A percentile compares a stretch with the other conserved stretches of the same genome.
Evolutionary conservation across 768 basidiomycete genomes (phyloP).

Genomic region (Gymnopilus dilepis): DNA sequence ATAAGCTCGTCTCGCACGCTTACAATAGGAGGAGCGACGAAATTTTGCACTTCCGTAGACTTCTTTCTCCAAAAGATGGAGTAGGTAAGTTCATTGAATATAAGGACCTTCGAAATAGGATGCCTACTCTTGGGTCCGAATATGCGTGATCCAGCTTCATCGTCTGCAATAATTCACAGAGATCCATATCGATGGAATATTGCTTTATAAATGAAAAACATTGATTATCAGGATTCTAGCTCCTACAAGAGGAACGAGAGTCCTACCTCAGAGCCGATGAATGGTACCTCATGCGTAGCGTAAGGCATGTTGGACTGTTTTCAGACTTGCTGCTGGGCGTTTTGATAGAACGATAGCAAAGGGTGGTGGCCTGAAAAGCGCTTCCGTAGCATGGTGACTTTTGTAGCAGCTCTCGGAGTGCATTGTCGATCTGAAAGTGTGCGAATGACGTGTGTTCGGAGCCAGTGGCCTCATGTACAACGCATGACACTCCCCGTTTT

Average conservation of each 20-base stretch:
- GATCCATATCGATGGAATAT: slow-evolving; percentile 46
- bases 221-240: not conserved
- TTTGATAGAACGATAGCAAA: not conserved
- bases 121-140: slow-evolving; percentile 36
- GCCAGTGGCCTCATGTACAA: slow-evolving; percentile 30
- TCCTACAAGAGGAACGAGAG: not conserved
- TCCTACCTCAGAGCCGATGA: slow-evolving; percentile 29
- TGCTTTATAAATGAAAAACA: slow-evolving; percentile 12
- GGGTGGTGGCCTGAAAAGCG: not conserved
- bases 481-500: slow-evolving; percentile 25
- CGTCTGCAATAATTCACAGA: slow-evolving; percentile 57
- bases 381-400: slow-evolving; percentile 13
- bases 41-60: slow-evolving; percentile 30
- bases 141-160: slow-evolving; percentile 48
- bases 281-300: slow-evolving; percentile 26
- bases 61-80: slow-evolving; percentile 48
- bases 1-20: slow-evolving; percentile 47
- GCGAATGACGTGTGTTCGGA: slow-evolving; percentile 19
- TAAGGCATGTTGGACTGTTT: slow-evolving; percentile 27
- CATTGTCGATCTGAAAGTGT: slow-evolving; percentile 19
- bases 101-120: not conserved
- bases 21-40: slow-evolving; percentile 17
- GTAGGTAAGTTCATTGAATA: slow-evolving; percentile 11
- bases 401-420: slow-evolving; percentile 19
- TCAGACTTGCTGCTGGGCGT: not conserved